Base-by-base conservation (phyloP, 768 basidiomycete genomes). In the Lactarius sanguifluus region DNA sequence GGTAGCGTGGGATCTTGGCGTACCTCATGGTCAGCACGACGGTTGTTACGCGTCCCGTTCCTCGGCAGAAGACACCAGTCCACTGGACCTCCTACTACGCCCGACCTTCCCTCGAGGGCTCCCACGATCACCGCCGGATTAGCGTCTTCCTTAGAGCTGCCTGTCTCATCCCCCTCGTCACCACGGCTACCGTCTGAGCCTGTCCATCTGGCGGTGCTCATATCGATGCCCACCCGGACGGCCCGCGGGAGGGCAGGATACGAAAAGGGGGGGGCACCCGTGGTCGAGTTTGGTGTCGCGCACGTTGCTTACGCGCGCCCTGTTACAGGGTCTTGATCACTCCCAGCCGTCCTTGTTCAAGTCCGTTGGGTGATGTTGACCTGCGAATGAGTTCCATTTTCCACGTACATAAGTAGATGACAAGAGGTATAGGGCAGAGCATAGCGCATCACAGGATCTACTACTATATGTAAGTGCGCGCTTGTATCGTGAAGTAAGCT, bases 201-300 rank as follows among this genome's bases (percentile, higher is more conserved):
- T 10, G 7, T 55, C 18, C 41, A 38, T 15, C 20, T 67, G 0
- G 52, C 66, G 5, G 61, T 67, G 4, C 58, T 67, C 32, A 23
- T 67, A 50, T 58, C 66, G n/a, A 67, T 67, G 66, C 66, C 66
- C 6, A 55, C 41, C 1, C 41, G 57, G 12, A 9, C 13, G 6
- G 13, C 57, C 5, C 61, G 56, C 30, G 41, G 23, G 25, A 63
- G 25, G 8, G 4, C 40, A 34, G 32, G 41, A 5, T 10, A 45
- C 40, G 47, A 23, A 20, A 52, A 57, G 3, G 18, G 15, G 5
- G 57, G 61, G 5, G 58, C 66, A 32, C 66, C 66, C 7, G 32
- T 64, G 5, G 57, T 67, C 20, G 66, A 67, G 50, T 18, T 67
- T 54, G 66, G 66, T 15, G n/a, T 67, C 20, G 8, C 66, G 1